phyloP scores from a whole-genome alignment of 1,139 yeast species.

The Candida albicans region DNA sequence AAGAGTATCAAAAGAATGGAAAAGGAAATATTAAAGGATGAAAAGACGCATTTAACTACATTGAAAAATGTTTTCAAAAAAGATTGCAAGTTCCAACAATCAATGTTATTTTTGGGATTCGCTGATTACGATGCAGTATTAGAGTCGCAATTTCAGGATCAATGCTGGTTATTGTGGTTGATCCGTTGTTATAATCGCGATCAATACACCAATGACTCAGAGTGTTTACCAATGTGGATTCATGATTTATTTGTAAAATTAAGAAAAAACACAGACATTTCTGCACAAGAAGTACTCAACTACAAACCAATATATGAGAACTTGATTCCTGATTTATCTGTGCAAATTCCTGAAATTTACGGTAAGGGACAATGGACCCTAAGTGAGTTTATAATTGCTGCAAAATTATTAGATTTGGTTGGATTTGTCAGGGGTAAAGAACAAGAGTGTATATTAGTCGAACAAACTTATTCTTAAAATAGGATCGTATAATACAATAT shows the following conservation, averaged over 20 bases:
- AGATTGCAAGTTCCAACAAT: constrained; percentile 55
- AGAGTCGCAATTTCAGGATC: constrained; percentile 52
- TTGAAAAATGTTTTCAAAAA: constrained; percentile 58
- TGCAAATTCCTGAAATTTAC: constrained; percentile 62
- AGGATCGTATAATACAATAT: too few relatives aligned
- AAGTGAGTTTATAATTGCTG: constrained; percentile 58
- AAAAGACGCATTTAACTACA: constrained; percentile 39
- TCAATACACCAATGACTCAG: constrained; percentile 33
- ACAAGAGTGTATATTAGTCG: constrained; percentile 58
- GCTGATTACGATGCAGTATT: constrained; percentile 52
- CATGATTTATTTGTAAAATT: constrained; percentile 43
- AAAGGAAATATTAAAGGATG: constrained; percentile 46
- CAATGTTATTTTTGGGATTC: constrained; percentile 59
- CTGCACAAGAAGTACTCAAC: constrained; percentile 56
- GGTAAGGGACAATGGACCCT: constrained; percentile 64
- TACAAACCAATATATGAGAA: constrained; percentile 54
- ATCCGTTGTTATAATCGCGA: constrained; percentile 56
- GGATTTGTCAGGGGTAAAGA: constrained; percentile 61
- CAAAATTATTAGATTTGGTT: constrained; percentile 56
- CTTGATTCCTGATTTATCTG: constrained; percentile 52
- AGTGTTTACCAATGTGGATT: constrained; percentile 55
- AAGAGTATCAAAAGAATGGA: constrained; percentile 52
- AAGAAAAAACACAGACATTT: constrained; percentile 27
- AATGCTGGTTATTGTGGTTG: constrained; percentile 61
- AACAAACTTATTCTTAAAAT: constrained; percentile 8